phyloP scores from a whole-genome alignment of 306 rosid genomes.

The Rubus idaeus region DNA sequence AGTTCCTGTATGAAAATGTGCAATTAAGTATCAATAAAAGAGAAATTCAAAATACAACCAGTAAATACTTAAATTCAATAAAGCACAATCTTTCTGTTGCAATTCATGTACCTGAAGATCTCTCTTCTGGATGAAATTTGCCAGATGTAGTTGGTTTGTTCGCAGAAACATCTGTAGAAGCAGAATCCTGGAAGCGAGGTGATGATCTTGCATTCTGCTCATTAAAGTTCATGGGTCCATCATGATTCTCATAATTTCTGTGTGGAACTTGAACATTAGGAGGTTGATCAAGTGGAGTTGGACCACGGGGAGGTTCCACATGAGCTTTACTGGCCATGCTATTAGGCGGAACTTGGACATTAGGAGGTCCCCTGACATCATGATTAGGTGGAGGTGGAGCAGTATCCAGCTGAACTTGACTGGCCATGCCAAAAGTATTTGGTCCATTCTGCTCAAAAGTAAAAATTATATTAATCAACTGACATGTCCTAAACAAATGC shows the following conservation, averaged over 20 bases:
- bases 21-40: neutral
- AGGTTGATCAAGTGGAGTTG: slow-evolving; percentile 47
- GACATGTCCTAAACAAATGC: neutral
- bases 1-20: slow-evolving; percentile 39
- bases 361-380: slow-evolving; percentile 43
- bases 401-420: slow-evolving; percentile 6
- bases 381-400: slow-evolving; percentile 43
- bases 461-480: slow-evolving; percentile 18
- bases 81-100: slow-evolving; percentile 6
- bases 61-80: neutral
- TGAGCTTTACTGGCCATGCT: slow-evolving; percentile 46
- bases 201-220: slow-evolving; percentile 38
- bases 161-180: slow-evolving; percentile 30
- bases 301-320: slow-evolving; percentile 51
- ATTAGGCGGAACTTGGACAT: slow-evolving; percentile 35
- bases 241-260: slow-evolving; percentile 37
- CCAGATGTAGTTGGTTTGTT: slow-evolving; percentile 36
- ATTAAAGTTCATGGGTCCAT: slow-evolving; percentile 28
- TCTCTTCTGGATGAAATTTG: slow-evolving; percentile 38
- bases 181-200: slow-evolving; percentile 29
- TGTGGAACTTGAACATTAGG: slow-evolving; percentile 42
- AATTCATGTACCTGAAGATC: slow-evolving; percentile 54
- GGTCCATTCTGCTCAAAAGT: slow-evolving; percentile 63
- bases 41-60: neutral
- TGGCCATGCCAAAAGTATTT: slow-evolving; percentile 46